These are phyloP conservation scores for Balamuthia mandrillaris DNA, from an alignment of 208 protist species.

Conservation along the genomic window DNA sequence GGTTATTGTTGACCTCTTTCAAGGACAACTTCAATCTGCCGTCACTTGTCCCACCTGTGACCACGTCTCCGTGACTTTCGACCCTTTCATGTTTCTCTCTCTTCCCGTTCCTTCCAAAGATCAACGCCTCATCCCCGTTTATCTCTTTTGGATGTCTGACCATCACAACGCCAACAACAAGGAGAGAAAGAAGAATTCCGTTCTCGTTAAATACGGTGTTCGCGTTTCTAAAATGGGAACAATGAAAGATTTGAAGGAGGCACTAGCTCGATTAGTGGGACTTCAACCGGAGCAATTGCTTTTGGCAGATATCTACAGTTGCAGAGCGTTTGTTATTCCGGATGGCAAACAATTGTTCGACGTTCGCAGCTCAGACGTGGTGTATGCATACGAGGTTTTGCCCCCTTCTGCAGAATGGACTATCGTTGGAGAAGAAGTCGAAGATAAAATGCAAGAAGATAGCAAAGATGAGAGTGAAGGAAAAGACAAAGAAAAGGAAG, in stretches of 20 bases:
- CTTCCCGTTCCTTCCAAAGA: slow-evolving; percentile 53
- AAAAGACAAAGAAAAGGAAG: background rate
- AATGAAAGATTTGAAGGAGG: background rate
- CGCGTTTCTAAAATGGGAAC: slow-evolving; percentile 1
- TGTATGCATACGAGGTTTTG: background rate
- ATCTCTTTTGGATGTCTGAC: background rate
- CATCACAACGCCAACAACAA: no score
- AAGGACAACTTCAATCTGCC: slow-evolving; percentile 54
- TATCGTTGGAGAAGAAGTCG: no score
- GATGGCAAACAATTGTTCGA: background rate
- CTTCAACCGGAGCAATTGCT: background rate
- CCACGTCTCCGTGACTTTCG: slow-evolving; percentile 64
- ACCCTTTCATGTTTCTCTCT: slow-evolving; percentile 78
- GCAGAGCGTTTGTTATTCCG: background rate
- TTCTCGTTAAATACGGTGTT: background rate
- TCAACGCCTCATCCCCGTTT: background rate
- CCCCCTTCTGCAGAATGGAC: no score
- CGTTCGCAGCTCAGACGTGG: background rate
- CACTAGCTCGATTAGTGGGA: background rate
- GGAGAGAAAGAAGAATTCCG: background rate
- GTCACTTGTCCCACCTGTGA: slow-evolving; percentile 53
- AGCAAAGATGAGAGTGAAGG: no score
- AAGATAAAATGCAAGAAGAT: no score
- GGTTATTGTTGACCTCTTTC: slow-evolving; percentile 69
- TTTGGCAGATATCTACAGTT: slow-evolving; percentile 1